phyloP scores from a whole-genome alignment of 805 yeast species.

The Ogataea pini region DNA sequence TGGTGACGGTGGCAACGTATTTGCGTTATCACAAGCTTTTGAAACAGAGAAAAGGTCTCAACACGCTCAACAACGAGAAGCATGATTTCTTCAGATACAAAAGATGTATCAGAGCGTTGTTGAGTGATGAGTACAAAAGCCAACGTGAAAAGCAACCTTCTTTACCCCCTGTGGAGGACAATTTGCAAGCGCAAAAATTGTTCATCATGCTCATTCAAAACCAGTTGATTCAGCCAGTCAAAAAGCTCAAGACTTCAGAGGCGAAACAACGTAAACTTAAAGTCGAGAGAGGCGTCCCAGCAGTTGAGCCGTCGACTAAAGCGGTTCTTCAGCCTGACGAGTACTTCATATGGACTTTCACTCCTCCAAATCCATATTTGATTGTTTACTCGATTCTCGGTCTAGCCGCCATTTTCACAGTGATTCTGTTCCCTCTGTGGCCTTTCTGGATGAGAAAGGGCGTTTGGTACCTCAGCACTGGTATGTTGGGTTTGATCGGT shows the following conservation, averaged over 20 bases:
- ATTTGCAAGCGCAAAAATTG: conserved; percentile 58
- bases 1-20: conserved; percentile 69
- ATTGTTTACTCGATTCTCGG: conserved; percentile 64
- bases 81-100: conserved; percentile 86
- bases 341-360: conserved; percentile 84
- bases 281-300: conserved; percentile 65
- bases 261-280: conserved; percentile 61
- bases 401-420: conserved; percentile 59
- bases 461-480: conserved; percentile 88
- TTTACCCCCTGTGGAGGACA: conserved; percentile 46
- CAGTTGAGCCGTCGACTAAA: conserved; percentile 52
- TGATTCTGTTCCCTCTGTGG: conserved; percentile 92
- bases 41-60: conserved; percentile 75
- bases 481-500: conserved; percentile 68
- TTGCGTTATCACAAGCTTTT: conserved; percentile 65
- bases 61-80: conserved; percentile 61
- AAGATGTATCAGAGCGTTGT: conserved; percentile 76
- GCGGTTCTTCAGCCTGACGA: conserved; percentile 64
- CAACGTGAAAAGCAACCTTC: conserved; percentile 37
- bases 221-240: conserved; percentile 74
- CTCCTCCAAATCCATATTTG: conserved; percentile 67
- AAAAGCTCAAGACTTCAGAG: conserved; percentile 68
- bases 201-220: conserved; percentile 70
- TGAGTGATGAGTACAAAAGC: conserved; percentile 65
- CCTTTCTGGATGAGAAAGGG: conserved; percentile 85